Evolutionary conservation across 1,284 basidiomycete genomes (phyloP), one percentile per base, ranked within the genome.

Genomic region (Pascua sp.): DNA sequence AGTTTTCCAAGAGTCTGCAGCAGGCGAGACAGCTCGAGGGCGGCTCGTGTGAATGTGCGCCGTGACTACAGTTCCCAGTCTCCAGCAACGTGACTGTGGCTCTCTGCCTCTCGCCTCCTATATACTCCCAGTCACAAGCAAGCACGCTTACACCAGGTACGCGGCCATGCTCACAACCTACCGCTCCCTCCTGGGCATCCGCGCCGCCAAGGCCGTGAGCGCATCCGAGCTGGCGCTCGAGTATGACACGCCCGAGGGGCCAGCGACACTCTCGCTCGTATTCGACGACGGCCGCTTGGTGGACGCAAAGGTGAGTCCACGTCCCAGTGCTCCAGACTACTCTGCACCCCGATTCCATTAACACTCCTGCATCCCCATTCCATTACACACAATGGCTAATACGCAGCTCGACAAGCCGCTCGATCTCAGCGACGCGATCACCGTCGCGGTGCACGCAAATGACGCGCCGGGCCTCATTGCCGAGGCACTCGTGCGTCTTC

Each of bases 171-270:
- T 89, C 42, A 75, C 80, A 1, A 76, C 89, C 11, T 88, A 91
- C 62, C 82, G 82, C 18, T 80, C 81, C 0, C 72, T 89, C 8
- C 78, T 84, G 44, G 82, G 82, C 18, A 82, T 91, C 58, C 79
- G 83, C 51, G 82, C 84, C 4, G 83, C 82, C 12, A 80, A 83
- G 38, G 78, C 82, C 1, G 80, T 81, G 15, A 85, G 87, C 1
- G 86, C 89, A 59, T 88, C 89, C 69, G 87, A 90, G 70, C 78
- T 91, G 24, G 82, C 83, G 44, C 79, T 91, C 44, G 83, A 83
- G 15, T 91, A 91, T 71, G 69, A 69, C 24, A 32, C 24, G 24
- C 24, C 24, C 24, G 24, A 32, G 24, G 24, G 24, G 68, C 83
- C 24, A 32, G 24, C 24, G 7, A 32, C 24, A 32, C 24, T 32